Evolutionary conservation across 2,329 filamentous ascomycete genomes (phyloP).

Genomic region (Trichophyton verrucosum): DNA sequence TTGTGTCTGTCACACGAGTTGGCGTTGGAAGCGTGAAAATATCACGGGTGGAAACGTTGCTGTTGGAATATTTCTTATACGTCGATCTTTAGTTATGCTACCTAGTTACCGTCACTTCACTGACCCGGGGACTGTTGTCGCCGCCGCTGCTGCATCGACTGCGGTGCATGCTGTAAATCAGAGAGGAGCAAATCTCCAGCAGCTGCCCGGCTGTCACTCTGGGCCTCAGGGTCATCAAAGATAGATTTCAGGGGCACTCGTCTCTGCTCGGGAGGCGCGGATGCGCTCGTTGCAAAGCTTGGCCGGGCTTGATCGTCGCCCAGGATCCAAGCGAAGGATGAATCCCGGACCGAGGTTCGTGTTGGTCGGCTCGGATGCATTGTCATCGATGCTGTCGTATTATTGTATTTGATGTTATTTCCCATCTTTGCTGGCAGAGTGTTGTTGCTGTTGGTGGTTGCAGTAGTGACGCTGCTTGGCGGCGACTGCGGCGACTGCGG

Average conservation of each 20-base stretch:
- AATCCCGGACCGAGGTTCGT: slow-evolving; percentile 34
- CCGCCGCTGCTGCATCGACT: background rate
- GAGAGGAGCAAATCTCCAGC: background rate
- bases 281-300: slow-evolving; percentile 35
- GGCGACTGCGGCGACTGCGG: background rate
- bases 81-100: background rate
- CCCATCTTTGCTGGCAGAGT: background rate
- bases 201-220: background rate
- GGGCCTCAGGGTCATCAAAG: slow-evolving; percentile 11
- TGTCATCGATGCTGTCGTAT: slow-evolving; percentile 7
- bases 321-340: slow-evolving; percentile 41
- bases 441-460: background rate
- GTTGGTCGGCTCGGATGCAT: slow-evolving; percentile 18
- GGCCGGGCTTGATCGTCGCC: slow-evolving; percentile 34
- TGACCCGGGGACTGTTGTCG: background rate
- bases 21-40: background rate
- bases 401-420: background rate
- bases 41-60: background rate
- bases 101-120: background rate
- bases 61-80: background rate
- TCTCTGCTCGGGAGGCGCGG: slow-evolving; percentile 34
- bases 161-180: slow-evolving; percentile 2
- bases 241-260: slow-evolving; percentile 21
- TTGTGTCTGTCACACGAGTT: background rate
- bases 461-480: background rate